Percentiles rank a stretch among this genome's conserved stretches.
phyloP scores from a whole-genome alignment of 2,329 filamentous ascomycete genomes.

The Penicillium nordicum region DNA sequence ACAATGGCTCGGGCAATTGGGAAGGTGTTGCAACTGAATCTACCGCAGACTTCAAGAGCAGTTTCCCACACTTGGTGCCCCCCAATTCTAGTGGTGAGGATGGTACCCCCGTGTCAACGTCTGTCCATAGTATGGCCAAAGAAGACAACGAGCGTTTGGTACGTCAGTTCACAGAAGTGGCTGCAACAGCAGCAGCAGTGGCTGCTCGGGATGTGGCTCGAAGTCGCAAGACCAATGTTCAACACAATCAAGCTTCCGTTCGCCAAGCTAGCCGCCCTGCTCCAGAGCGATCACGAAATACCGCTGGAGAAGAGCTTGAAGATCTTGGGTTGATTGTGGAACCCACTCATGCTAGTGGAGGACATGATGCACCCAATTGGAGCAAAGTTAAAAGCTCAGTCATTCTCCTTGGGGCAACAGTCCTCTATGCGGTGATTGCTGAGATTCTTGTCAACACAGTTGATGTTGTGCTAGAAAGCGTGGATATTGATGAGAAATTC shows the following conservation, averaged over 20 bases:
- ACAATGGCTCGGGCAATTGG: conserved; percentile 45
- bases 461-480: conserved; percentile 87
- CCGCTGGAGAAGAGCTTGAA: conserved; percentile 45
- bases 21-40: conserved; percentile 29
- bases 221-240: conserved; percentile 49
- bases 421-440: conserved; percentile 94
- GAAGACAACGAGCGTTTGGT: conserved; percentile 78
- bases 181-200: conserved; percentile 82
- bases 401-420: conserved; percentile 81
- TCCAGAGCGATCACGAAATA: conserved; percentile 34
- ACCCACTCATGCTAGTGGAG: conserved; percentile 55
- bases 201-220: conserved; percentile 73
- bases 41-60: conserved; percentile 18
- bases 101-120: conserved; percentile 23
- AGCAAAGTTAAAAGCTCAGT: conserved; percentile 84
- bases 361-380: conserved; percentile 99
- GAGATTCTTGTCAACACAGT: conserved; percentile 97
- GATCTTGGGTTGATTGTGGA: conserved; percentile 41
- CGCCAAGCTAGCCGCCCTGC: conserved; percentile 37
- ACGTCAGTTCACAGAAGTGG: conserved; percentile 88
- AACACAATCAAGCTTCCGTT: conserved; percentile 25
- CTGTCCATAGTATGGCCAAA: conserved; percentile 66
- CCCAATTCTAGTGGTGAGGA: conserved; percentile 58
- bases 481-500: conserved; percentile 95
- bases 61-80: conserved; percentile 70